Base-by-base conservation (phyloP, 345 rosid species). In the Eucalyptus globulus region DNA sequence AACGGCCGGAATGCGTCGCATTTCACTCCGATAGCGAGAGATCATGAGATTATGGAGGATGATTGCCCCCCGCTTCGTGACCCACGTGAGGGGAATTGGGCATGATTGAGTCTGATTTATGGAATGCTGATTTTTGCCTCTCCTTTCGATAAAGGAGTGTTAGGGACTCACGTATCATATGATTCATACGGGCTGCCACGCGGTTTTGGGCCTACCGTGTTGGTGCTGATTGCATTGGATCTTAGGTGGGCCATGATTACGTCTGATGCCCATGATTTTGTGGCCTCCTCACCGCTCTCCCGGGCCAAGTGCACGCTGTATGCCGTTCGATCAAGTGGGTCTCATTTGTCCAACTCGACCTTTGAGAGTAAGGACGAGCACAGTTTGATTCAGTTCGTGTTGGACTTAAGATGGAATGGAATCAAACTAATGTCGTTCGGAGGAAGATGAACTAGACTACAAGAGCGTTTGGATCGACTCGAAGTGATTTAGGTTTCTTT, bases 341-440 rank as follows among this genome's bases (percentile, higher is more conserved):
- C 80, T 4, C 80, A 69, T 9, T 17, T 10, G 81, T 72, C 26
- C 26, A 5, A 34, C 81, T 19, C 11, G 5, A 72, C 14, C 45
- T 6, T 5, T 2, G 8, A 37, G 81, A 5, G 81, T 37, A 21
- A 24, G 81, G 45, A 37, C 2, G 45, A 72, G 81, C 27, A 11
- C 3, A 13, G 14, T 2, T 69, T 7, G 1, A 69, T 16, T 37
- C 24, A 2, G 7, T 31, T 37, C 3, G 0, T 37, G 81, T 9
- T 6, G 8, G 26, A 19, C 45, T 43, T 40, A 22, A 11, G 14
- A 69, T 34, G 13, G 26, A 34, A 34, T 17, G 80, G 44, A 69
- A 22, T 40, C 44, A 0, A 69, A 34, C 7, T 17, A 19, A 69
- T 34, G 80, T 10, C 7, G 1, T 9, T 9, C 2, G 4, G 4